A percentile compares a stretch with the other conserved stretches of the same genome.
Conservation (phyloP, 2,329 filamentous ascomycete species). For the Fusarium lyarnte region DNA sequence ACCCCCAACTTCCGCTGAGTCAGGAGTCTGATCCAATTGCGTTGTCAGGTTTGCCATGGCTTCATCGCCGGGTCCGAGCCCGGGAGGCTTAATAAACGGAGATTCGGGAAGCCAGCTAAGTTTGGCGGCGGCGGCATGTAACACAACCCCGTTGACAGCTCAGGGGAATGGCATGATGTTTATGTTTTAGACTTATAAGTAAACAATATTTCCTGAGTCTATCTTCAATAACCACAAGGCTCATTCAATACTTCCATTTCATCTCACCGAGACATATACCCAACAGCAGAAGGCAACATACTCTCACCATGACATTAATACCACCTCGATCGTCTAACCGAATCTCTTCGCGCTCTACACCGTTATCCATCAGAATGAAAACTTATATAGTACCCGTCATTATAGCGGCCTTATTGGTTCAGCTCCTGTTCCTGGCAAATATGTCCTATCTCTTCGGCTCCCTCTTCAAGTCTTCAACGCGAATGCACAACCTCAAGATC, state of each 20-base stretch:
- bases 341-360: not conserved
- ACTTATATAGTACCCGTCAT: not conserved
- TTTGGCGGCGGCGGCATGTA: not conserved
- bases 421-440: not conserved
- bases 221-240: too few species aligned
- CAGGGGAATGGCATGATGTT: not conserved
- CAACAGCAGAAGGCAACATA: not conserved
- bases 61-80: not conserved
- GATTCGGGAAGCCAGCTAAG: not conserved
- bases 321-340: not conserved
- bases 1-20: not conserved
- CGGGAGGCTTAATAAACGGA: not conserved
- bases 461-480: not conserved
- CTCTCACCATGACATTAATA: not conserved
- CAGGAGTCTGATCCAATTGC: not conserved
- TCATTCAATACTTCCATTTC: not conserved
- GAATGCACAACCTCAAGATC: not conserved
- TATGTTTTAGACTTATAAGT: not conserved
- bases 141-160: not conserved
- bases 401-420: not conserved
- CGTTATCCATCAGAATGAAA: not conserved
- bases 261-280: too few species aligned
- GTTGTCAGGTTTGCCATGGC: rapidly evolving
- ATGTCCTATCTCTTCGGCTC: not conserved
- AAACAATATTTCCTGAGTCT: not conserved